Evolutionary conservation across 1,284 basidiomycete genomes (phyloP).

Genomic region (Moesziomyces globuligerus): DNA sequence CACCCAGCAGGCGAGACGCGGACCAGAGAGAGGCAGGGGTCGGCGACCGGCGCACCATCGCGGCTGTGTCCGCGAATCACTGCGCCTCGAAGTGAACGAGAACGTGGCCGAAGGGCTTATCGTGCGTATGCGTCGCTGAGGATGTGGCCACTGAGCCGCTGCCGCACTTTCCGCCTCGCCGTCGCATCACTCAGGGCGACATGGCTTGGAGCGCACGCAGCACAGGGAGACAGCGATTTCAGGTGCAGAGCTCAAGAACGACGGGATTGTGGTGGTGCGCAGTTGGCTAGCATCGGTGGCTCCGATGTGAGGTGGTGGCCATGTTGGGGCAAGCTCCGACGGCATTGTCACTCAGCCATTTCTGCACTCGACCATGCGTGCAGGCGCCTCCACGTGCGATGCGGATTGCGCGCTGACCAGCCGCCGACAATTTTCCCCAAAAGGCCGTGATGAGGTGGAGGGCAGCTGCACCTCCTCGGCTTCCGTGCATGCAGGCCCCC

Average conservation of each 20-base stretch:
- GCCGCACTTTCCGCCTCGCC: background rate
- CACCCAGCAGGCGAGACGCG: background rate
- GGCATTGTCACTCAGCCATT: too few species aligned
- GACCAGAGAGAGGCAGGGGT: background rate
- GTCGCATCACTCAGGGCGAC: background rate
- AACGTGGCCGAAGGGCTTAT: too few species aligned
- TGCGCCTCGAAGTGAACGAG: too few species aligned
- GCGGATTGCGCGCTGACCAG: background rate
- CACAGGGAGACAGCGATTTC: background rate
- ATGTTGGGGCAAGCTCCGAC: too few species aligned
- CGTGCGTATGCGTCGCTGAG: background rate
- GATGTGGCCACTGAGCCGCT: background rate
- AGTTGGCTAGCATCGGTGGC: background rate
- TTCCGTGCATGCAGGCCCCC: too few species aligned
- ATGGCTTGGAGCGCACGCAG: background rate
- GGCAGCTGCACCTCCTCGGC: background rate
- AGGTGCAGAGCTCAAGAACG: too few species aligned
- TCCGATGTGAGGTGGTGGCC: background rate
- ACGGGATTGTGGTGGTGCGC: background rate
- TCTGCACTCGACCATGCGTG: too few species aligned
- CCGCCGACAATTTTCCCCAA: background rate
- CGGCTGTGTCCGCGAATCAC: background rate
- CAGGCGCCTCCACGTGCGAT: too few species aligned
- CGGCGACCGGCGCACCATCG: background rate
- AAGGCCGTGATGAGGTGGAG: slow-evolving; percentile 1